phyloP scores from a whole-genome alignment of 2,329 filamentous ascomycete species.

The Epichloe baconii region DNA sequence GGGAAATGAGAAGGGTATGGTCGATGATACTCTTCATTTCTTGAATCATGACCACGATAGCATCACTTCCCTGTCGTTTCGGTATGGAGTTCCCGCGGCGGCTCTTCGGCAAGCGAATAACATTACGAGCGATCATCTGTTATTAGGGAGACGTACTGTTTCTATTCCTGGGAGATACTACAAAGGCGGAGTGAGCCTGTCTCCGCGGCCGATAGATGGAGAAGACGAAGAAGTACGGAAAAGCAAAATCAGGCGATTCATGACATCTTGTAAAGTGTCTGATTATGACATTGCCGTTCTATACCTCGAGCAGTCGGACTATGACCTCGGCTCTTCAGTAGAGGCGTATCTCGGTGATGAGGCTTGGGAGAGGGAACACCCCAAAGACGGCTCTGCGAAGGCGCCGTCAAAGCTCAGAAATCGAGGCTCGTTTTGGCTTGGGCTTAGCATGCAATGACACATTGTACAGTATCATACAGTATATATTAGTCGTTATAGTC shows the following conservation, averaged over 20 bases:
- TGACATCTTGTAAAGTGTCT: constrained; percentile 64
- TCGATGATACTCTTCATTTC: constrained; percentile 62
- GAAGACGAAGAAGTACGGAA: constrained; percentile 64
- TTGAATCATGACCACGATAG: constrained; percentile 57
- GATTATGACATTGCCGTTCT: constrained; percentile 65
- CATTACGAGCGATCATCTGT: constrained; percentile 56
- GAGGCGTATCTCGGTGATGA: constrained; percentile 57
- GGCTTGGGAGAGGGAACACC: constrained; percentile 59
- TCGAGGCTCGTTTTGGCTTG: constrained; percentile 20
- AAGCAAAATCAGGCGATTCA: constrained; percentile 59
- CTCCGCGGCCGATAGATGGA: constrained; percentile 56
- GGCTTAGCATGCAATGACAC: constrained; percentile 6
- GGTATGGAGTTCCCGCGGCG: constrained; percentile 53
- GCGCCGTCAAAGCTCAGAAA: constrained; percentile 19
- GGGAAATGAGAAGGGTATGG: constrained; percentile 21
- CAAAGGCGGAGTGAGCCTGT: constrained; percentile 52
- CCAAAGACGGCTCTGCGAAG: constrained; percentile 18
- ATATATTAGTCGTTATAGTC: constrained; percentile 10
- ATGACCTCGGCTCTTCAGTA: constrained; percentile 52
- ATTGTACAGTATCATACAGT: background rate
- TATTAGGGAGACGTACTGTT: constrained; percentile 55
- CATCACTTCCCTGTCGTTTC: constrained; percentile 53
- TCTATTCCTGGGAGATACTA: constrained; percentile 61
- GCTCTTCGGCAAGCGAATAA: constrained; percentile 55
- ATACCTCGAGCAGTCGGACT: constrained; percentile 58